These are phyloP conservation scores for Posidonia oceanica DNA, from an alignment of 116 monocot genomes.

Conservation along the genomic window DNA sequence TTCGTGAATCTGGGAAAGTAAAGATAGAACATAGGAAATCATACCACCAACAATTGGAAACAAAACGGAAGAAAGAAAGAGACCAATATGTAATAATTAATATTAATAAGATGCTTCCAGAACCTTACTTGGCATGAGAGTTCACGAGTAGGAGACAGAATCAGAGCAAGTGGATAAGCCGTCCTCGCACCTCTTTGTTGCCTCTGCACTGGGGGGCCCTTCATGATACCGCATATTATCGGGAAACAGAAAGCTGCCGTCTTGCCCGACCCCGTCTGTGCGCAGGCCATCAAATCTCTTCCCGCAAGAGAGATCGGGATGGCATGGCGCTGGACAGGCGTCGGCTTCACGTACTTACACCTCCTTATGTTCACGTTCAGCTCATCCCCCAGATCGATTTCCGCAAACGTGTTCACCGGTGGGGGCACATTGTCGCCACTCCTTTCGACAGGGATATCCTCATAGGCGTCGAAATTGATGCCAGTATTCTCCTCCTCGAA, in stretches of 20 bases:
- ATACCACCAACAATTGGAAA: neutral
- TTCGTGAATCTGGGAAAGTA: conserved; percentile 34
- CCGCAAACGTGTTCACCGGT: conserved; percentile 33
- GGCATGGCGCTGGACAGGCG: conserved; percentile 67
- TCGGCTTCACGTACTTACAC: conserved; percentile 71
- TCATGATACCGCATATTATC: conserved; percentile 71
- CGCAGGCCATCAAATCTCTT: conserved; percentile 74
- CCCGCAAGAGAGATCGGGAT: conserved; percentile 60
- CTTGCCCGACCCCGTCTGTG: conserved; percentile 81
- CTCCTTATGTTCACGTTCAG: conserved; percentile 64
- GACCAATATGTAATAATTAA: neutral
- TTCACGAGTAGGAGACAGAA: conserved; percentile 69
- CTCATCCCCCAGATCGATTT: conserved; percentile 65
- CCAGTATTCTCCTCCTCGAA: neutral
- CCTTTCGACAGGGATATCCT: conserved; percentile 60
- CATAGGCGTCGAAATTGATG: conserved; percentile 53
- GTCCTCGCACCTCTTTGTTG: conserved; percentile 30
- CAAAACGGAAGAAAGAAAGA: neutral
- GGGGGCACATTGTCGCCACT: conserved; percentile 41
- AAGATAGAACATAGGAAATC: neutral
- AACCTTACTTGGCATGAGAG: conserved; percentile 52
- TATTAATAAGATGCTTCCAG: neutral
- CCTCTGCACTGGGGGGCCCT: conserved; percentile 14
- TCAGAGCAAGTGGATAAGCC: conserved; percentile 47
- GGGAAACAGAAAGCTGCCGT: conserved; percentile 80